Base-by-base conservation (phyloP, 202 grass and related monocot genomes). In the Digitaria exilis region DNA sequence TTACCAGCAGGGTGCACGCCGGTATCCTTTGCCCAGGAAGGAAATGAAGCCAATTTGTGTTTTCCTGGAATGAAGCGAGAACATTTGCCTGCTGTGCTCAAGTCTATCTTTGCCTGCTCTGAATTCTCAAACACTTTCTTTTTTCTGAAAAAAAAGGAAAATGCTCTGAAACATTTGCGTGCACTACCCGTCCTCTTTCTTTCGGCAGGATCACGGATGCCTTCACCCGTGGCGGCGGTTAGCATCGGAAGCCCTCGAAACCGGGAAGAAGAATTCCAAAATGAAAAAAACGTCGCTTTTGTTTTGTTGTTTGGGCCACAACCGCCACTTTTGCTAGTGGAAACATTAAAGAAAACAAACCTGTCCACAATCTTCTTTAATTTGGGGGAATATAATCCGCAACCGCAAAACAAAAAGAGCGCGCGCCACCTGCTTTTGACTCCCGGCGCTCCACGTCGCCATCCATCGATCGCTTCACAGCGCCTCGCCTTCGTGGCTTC, bases 331-430 rank as follows among this genome's bases (percentile, higher is more conserved):
- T 25, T 30, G 7, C 2, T 13, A 70, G 52, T 76, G 52, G 43
- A 34, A 10, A 19, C 2, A 12, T 4, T 71, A 87, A 35, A 57
- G 2, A 76, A 62, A 57, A n/a, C 19, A n/a, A n/a, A n/a, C n/a
- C n/a, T n/a, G n/a, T n/a, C 30, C 70, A 39, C 49, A 32, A 77
- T 64, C 64, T 71, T 17, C 51, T 9, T 39, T 39, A 7, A n/a
- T n/a, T n/a, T n/a, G 4, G 37, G 54, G 19, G 86, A 50, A 72
- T 78, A 66, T 84, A 79, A 79, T 79, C 48, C 17, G 3, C 55
- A 17, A 43, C 69, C 6, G 0, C 51, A 54, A n/a, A 54, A 54
- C 66, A 63, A 45, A 87, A 71, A 71, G 73, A 49, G 63, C 2
- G 22, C 80, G 31, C 57, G 26, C 13, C 66, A 30, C 26, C 12